Base-by-base conservation (phyloP, 2,329 filamentous ascomycete genomes). In the Penicillium sp. region DNA sequence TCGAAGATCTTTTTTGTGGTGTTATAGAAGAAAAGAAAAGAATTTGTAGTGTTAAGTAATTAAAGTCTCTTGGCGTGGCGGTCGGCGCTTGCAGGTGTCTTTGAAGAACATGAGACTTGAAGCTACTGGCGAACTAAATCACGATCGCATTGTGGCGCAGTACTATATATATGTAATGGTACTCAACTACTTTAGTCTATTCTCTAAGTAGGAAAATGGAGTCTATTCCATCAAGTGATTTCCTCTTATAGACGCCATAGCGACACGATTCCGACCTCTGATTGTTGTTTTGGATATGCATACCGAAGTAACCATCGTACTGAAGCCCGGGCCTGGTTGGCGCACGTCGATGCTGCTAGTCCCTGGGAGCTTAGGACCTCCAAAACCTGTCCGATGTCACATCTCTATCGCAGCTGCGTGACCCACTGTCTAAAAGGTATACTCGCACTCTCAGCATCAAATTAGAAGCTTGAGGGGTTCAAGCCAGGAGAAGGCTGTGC, bases 321-420 rank as follows among this genome's bases (percentile, higher is more conserved):
- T 11, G 13, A 21, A 41, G 21, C n/a, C 19, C 16, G 8, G 37
- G 37, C 37, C 8, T 21, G 4, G 3, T 41, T 41, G 37, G 37
- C 9, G 37, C 37, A 41, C 19, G 19, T 41, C 2, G 43, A 46
- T 27, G 21, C 27, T n/a, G 46, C 46, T 22, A 21, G 46, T 48
- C 1, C 46, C 46, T 48, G 46, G 46, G 29, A 48, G 46, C 46
- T 35, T 37, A 6, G 46, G 29, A 4, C 29, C 31, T 24, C 29
- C 46, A 48, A 33, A 27, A 14, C 0, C 1, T 37, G 46, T 19
- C 46, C n/a, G 21, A 37, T 48, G 27, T 19, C 27, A n/a, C 66
- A 9, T 77, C 44, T 54, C 44, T 33, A 54, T 54, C 44, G 45
- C 43, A 54, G 46, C 29, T 48, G 46, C n/a, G 29, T 48, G 29